These are phyloP conservation scores for Phytomonas francai DNA, from an alignment of 208 protist genomes.

Conservation along the genomic window DNA sequence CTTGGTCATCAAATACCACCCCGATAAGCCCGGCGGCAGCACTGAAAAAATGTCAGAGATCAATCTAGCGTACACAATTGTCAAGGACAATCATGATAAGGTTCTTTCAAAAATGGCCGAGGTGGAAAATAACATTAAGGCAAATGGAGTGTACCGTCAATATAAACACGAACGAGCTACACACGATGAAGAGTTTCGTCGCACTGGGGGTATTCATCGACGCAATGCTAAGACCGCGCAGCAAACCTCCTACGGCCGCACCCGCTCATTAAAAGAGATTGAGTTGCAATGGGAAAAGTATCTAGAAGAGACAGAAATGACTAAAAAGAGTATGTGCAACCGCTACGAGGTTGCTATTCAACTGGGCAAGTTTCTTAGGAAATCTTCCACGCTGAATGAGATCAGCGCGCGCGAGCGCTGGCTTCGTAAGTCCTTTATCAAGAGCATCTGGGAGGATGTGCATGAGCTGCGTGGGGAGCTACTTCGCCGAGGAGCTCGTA, in stretches of 20 bases:
- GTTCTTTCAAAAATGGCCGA: constrained; percentile 59
- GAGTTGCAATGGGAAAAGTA: constrained; percentile 59
- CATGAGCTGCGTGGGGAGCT: constrained; percentile 84
- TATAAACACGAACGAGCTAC: constrained; percentile 49
- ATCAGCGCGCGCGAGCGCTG: constrained; percentile 82
- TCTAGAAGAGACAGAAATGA: constrained; percentile 57
- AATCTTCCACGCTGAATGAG: constrained; percentile 76
- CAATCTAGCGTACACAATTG: constrained; percentile 84
- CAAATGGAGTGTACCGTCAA: constrained; percentile 48
- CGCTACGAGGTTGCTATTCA: constrained; percentile 85
- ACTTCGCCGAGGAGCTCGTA: constrained; percentile 78
- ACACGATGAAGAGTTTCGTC: constrained; percentile 71
- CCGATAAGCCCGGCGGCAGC: constrained; percentile 81
- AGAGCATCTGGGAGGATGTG: constrained; percentile 84
- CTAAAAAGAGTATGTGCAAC: constrained; percentile 78
- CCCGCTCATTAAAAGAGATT: constrained; percentile 71
- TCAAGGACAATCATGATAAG: constrained; percentile 77
- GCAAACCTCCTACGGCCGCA: constrained; percentile 11
- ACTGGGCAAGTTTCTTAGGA: constrained; percentile 77
- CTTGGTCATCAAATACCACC: constrained; percentile 82
- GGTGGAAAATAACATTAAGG: constrained; percentile 44
- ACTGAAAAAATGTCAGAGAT: constrained; percentile 88
- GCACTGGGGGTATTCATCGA: constrained; percentile 57
- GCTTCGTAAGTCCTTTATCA: constrained; percentile 83
- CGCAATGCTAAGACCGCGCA: background rate